Percentiles rank a stretch among this genome's conserved stretches.
These are phyloP conservation scores for Coffea eugenioides DNA, from an alignment of 257 asterid species.

Conservation along the genomic window DNA sequence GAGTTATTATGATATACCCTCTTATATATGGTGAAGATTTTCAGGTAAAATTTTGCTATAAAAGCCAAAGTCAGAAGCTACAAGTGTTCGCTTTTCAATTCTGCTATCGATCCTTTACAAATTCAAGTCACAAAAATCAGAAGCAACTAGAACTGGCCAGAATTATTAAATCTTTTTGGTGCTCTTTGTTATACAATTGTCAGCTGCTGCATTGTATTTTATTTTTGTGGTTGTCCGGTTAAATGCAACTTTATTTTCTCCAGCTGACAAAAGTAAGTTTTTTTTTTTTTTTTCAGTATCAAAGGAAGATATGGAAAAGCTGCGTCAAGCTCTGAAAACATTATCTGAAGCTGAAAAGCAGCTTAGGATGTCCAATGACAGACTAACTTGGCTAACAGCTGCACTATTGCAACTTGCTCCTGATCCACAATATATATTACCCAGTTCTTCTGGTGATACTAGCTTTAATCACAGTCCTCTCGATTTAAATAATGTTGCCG, in stretches of 20 bases:
- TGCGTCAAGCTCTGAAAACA: slow-evolving; percentile 90
- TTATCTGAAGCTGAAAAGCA: slow-evolving; percentile 98
- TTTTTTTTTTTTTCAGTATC: slow-evolving; percentile 48
- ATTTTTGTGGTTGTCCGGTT: background rate
- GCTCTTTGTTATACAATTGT: background rate
- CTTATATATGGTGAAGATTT: background rate
- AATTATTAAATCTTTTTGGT: background rate
- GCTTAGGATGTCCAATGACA: slow-evolving; percentile 82
- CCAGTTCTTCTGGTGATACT: slow-evolving; percentile 65
- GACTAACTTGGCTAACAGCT: slow-evolving; percentile 94
- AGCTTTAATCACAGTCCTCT: slow-evolving; percentile 69
- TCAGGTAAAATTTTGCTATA: background rate
- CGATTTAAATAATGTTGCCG: slow-evolving; percentile 34
- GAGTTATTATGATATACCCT: slow-evolving; percentile 30
- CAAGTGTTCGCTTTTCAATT: background rate
- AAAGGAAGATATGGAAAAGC: slow-evolving; percentile 84
- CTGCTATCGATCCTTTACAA: background rate
- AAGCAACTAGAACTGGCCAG: no score
- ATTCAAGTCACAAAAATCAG: no score
- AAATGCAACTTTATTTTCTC: slow-evolving; percentile 3
- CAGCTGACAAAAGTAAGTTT: slow-evolving; percentile 6
- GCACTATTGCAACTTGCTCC: slow-evolving; percentile 95
- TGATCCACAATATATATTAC: slow-evolving; percentile 74
- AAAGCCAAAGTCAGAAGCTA: background rate
- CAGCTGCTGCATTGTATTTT: background rate